A percentile compares a stretch with the other conserved stretches of the same genome.
These are phyloP conservation scores for Trichoderma semiorbis DNA, from an alignment of 2,329 filamentous ascomycete species.

Conservation along the genomic window DNA sequence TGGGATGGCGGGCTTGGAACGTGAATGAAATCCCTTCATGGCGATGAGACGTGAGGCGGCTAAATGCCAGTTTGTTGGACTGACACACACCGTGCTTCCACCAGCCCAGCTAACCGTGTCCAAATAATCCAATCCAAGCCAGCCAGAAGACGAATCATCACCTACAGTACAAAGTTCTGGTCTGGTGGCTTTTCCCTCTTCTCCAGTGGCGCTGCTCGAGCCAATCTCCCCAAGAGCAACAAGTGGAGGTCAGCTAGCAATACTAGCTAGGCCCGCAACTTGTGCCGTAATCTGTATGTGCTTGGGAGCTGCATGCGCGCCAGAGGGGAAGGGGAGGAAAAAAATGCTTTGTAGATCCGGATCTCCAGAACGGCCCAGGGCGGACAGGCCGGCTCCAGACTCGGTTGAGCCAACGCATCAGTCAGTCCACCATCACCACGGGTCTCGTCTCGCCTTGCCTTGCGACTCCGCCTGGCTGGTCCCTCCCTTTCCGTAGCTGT, in stretches of 20 bases:
- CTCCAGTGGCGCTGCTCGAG: neutral
- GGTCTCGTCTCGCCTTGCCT: neutral
- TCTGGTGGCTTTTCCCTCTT: neutral
- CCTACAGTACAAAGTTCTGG: neutral
- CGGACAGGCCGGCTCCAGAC: conserved; percentile 19
- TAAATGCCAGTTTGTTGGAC: neutral
- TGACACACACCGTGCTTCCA: neutral
- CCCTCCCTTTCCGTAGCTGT: conserved; percentile 4
- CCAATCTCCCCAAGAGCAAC: neutral
- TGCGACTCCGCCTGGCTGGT: neutral
- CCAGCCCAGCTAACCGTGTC: neutral
- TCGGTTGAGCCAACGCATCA: conserved; percentile 20
- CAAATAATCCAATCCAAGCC: neutral
- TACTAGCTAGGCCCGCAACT: neutral
- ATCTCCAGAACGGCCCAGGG: conserved; percentile 11
- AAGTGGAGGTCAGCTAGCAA: neutral
- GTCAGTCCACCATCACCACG: conserved; percentile 22
- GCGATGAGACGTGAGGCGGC: neutral
- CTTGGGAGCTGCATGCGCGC: neutral
- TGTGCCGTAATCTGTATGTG: neutral
- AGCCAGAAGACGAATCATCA: neutral
- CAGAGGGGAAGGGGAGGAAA: neutral
- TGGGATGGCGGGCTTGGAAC: neutral
- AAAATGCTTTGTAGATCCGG: conserved; percentile 4
- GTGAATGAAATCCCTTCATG: neutral